phyloP scores from a whole-genome alignment of 352 stramenopile species.

The Blastocystis hominis region DNA sequence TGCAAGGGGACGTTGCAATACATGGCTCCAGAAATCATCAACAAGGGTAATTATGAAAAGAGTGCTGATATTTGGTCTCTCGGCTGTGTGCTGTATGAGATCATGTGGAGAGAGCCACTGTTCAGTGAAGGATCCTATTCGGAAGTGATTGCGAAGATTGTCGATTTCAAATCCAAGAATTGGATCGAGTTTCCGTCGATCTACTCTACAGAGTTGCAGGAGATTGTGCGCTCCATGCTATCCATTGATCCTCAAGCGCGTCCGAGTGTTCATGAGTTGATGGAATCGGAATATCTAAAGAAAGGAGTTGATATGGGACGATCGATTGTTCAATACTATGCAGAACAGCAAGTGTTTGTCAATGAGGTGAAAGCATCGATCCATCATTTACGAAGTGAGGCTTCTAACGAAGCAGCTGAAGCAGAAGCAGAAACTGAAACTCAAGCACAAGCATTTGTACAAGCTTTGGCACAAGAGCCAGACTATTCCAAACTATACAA shows the following conservation, averaged over 20 bases:
- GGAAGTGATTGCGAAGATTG: neutral
- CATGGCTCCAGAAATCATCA: slow-evolving; percentile 40
- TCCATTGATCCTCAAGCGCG: neutral
- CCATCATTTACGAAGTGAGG: too few relatives aligned
- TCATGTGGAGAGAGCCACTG: slow-evolving; percentile 25
- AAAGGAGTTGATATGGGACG: neutral
- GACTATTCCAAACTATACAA: neutral
- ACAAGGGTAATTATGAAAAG: neutral
- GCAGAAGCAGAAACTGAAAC: neutral
- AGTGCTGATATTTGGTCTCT: slow-evolving; percentile 35
- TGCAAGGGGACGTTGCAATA: slow-evolving; percentile 29
- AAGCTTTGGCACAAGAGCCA: too few relatives aligned
- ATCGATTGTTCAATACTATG: neutral
- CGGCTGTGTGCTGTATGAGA: slow-evolving; percentile 22
- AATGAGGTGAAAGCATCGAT: neutral
- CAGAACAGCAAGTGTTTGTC: neutral
- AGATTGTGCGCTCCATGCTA: neutral
- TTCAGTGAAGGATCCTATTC: slow-evolving; percentile 30
- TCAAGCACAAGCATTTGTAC: neutral
- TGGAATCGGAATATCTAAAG: neutral
- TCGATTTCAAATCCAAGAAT: neutral
- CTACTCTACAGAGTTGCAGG: neutral
- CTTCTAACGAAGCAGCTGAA: too few relatives aligned
- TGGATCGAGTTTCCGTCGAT: neutral
- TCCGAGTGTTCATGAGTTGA: neutral